A percentile compares a stretch with the other conserved stretches of the same genome.
phyloP scores from a whole-genome alignment of 495 filamentous ascomycete species.

The Diplogelasinospora grovesii region DNA sequence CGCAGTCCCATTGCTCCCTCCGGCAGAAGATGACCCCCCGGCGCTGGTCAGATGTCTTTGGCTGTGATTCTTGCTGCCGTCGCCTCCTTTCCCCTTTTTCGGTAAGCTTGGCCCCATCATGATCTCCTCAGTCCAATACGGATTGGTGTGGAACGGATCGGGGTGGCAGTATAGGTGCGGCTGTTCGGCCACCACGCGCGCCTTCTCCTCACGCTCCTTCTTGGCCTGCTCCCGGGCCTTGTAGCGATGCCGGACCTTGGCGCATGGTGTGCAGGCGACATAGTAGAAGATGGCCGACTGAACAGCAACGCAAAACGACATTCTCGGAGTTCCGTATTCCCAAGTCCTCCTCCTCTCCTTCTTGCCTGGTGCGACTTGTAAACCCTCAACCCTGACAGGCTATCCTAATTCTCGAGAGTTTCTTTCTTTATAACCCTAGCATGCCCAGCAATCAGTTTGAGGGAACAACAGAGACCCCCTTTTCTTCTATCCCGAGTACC shows the following conservation, averaged over 20 bases:
- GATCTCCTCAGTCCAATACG: constrained; percentile 82
- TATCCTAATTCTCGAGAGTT: too few species aligned
- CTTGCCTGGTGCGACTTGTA: too few species aligned
- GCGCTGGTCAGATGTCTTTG: constrained; percentile 40
- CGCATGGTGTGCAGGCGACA: constrained; percentile 75
- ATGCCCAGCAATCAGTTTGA: too few species aligned
- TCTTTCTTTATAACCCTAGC: too few species aligned
- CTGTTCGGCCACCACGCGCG: constrained; percentile 54
- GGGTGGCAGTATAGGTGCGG: constrained; percentile 72
- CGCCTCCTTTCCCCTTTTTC: constrained; percentile 49
- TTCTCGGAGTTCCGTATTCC: constrained; percentile 17
- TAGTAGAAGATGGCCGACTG: constrained; percentile 88
- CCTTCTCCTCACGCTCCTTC: constrained; percentile 51
- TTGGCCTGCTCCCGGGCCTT: constrained; percentile 62
- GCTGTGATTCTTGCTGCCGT: constrained; percentile 42
- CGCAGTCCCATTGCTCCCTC: constrained; percentile 23
- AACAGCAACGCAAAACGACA: constrained; percentile 48
- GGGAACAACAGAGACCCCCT: too few species aligned
- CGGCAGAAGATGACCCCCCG: constrained; percentile 32
- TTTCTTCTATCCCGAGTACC: too few species aligned
- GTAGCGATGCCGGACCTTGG: constrained; percentile 53
- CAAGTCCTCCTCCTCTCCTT: too few species aligned
- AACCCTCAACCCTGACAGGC: too few species aligned
- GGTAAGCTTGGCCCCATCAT: constrained; percentile 67
- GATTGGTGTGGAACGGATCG: constrained; percentile 74